A percentile compares a stretch with the other conserved stretches of the same genome.
Conservation (phyloP, 1,284 basidiomycete genomes). For the Malassezia cuniculi region DNA sequence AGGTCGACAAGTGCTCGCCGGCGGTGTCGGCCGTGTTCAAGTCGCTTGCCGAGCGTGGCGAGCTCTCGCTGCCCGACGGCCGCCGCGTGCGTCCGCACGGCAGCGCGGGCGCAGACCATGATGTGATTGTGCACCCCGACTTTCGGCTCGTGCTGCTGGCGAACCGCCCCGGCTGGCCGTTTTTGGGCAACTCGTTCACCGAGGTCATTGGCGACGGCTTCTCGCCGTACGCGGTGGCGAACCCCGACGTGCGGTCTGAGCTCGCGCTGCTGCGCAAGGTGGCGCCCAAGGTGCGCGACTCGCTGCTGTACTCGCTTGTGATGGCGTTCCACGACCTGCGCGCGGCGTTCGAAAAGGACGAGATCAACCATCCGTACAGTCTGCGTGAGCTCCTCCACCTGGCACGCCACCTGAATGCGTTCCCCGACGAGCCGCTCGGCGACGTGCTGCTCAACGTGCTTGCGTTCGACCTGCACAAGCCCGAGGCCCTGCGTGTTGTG, state of each 20-base stretch:
- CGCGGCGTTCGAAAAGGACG: slow-evolving; percentile 39
- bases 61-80: slow-evolving; percentile 44
- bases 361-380: slow-evolving; percentile 44
- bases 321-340: slow-evolving; percentile 45
- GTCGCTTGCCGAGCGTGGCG: slow-evolving; percentile 44
- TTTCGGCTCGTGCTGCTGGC: slow-evolving; percentile 46
- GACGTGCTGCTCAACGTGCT: slow-evolving; percentile 45
- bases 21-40: slow-evolving; percentile 45
- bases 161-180: slow-evolving; percentile 45
- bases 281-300: slow-evolving; percentile 32
- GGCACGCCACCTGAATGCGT: slow-evolving; percentile 44
- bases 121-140: slow-evolving; percentile 39
- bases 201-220: slow-evolving; percentile 45
- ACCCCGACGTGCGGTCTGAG: slow-evolving; percentile 44
- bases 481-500: slow-evolving; percentile 43
- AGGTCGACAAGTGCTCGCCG: slow-evolving; percentile 46
- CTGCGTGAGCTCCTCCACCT: slow-evolving; percentile 46
- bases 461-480: slow-evolving; percentile 44
- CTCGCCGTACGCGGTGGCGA: slow-evolving; percentile 40
- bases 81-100: slow-evolving; percentile 29
- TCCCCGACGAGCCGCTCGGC: slow-evolving; percentile 41
- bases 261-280: slow-evolving; percentile 39
- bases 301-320: slow-evolving; percentile 38
- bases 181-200: slow-evolving; percentile 44
- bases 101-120: slow-evolving; percentile 9